phyloP scores from a whole-genome alignment of 176 grass and related monocot genomes.

The Zoysia japonica region DNA sequence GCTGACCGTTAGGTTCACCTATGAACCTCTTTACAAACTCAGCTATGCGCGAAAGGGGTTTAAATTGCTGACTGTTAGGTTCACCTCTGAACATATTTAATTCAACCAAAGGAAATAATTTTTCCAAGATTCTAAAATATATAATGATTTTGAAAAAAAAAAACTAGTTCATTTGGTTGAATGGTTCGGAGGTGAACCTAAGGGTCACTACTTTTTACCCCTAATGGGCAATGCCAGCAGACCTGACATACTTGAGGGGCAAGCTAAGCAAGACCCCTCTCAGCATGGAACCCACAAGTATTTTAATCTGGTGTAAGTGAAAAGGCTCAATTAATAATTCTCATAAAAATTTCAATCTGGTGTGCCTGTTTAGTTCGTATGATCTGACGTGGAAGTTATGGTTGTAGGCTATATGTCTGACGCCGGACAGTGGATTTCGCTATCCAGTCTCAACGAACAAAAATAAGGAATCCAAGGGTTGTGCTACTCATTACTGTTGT shows the following conservation, averaged over 20 bases:
- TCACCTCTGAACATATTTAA: no score
- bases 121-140: no score
- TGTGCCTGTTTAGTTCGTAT: neutral
- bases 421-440: neutral
- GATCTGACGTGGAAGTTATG: neutral
- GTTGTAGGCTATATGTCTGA: no score
- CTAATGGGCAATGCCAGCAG: neutral
- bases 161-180: neutral
- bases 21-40: no score
- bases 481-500: neutral
- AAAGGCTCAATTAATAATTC: no score
- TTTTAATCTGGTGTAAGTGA: neutral
- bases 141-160: no score
- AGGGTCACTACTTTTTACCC: no score
- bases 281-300: neutral
- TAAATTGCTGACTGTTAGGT: no score
- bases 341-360: neutral
- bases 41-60: no score
- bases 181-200: neutral
- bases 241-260: neutral
- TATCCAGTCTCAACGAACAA: neutral
- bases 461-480: neutral
- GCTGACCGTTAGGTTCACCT: no score
- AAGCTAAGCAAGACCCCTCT: neutral
- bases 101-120: no score